Evolutionary conservation across 2,329 filamentous ascomycete genomes (phyloP), one percentile per base, ranked within the genome.

Genomic region (Cladophialophora carrionii): DNA sequence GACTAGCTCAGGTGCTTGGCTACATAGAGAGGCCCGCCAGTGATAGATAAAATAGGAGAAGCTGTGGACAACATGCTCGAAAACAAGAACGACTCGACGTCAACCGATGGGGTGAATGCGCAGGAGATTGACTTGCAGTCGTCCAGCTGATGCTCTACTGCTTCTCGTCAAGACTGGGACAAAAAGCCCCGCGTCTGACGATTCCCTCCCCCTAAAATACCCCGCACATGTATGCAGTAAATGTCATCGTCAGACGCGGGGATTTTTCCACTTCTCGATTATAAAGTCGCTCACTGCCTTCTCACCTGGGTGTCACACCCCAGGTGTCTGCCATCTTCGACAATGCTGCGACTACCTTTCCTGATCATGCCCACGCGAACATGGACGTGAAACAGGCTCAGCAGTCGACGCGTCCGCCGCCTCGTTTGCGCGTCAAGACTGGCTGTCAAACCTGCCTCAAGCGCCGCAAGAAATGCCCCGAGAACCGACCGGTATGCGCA

Each of bases 401-500:
- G 29, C 57, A 51, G 46, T 20, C 55, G 2, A n/a, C 56, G n/a
- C 57, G 67, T 26, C 64, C 66, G 10, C 66, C 66, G 46, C 61
- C 67, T 34, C 65, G 62, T 51, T 34, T 69, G 24, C 57, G 68
- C 24, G 68, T 66, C 26, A 70, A 68, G 53, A 70, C 68, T 14
- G 68, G 68, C 17, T 70, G 68, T 58, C 53, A 53, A 34, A 70
- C 59, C 17, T 65, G 63, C 53, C 34, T 63, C 24, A 60, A 61
- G 26, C 52, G 68, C 22, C 63, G 66, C 8, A 74, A 73, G 17
- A 75, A 63, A 48, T 73, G 73, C 34, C 71, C 71, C 64, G 73
- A 71, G 24, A 71, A 69, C 32, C 71, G 71, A 66, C 73, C 74
- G 8, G 73, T 63, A 62, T 76, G 74, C 41, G 77, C 60, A 34